These are phyloP conservation scores for Panellus pusillus DNA, from an alignment of 768 basidiomycete genomes.

Conservation along the genomic window DNA sequence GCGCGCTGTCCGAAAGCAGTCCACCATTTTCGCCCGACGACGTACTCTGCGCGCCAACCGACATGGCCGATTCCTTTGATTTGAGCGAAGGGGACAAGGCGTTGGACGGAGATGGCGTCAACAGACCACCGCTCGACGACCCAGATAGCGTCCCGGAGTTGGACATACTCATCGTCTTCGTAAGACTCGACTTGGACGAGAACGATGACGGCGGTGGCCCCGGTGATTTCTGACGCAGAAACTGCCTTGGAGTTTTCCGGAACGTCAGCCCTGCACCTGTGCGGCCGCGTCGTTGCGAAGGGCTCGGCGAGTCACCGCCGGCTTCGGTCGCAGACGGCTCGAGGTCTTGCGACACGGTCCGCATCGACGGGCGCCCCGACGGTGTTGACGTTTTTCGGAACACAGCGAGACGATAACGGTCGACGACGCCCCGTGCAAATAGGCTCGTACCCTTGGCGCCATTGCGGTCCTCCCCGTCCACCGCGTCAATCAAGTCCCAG, in stretches of 20 bases:
- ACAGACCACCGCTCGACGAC: constrained; percentile 44
- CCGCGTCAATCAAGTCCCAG: constrained; percentile 88
- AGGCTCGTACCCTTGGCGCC: constrained; percentile 78
- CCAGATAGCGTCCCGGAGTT: constrained; percentile 49
- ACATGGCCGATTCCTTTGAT: constrained; percentile 77
- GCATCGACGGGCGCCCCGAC: constrained; percentile 42
- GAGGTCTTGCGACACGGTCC: constrained; percentile 55
- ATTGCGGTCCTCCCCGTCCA: constrained; percentile 80
- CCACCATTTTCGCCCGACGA: constrained; percentile 69
- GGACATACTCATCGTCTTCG: constrained; percentile 40
- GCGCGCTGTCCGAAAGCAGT: constrained; percentile 25
- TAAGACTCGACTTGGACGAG: constrained; percentile 40
- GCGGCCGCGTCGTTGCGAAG: constrained; percentile 66
- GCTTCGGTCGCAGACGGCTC: constrained; percentile 40
- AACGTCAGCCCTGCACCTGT: constrained; percentile 62
- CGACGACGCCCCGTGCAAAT: constrained; percentile 90
- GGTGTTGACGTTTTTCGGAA: constrained; percentile 83
- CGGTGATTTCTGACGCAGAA: constrained; percentile 73
- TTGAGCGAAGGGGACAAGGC: constrained; percentile 67
- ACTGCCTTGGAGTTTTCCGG: constrained; percentile 70
- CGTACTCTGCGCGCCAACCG: constrained; percentile 68
- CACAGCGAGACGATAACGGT: constrained; percentile 81
- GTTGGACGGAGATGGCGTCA: constrained; percentile 65
- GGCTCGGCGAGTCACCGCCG: constrained; percentile 46
- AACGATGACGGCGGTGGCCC: constrained; percentile 40